Evolutionary conservation across 2,329 filamentous ascomycete genomes (phyloP).

Genomic region (Ophiostoma triangulosporum): DNA sequence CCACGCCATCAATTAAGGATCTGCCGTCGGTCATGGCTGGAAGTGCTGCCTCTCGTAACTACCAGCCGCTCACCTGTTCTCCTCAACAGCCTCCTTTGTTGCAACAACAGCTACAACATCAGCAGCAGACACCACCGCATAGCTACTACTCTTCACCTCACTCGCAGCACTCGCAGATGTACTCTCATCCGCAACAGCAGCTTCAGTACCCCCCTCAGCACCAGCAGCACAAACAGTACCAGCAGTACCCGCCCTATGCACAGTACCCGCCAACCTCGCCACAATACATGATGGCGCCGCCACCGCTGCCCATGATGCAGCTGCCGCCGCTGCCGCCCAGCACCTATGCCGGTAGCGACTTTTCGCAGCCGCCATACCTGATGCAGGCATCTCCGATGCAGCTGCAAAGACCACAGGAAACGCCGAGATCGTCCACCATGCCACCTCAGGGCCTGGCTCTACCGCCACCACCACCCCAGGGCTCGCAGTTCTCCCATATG

Average conservation of each 20-base stretch:
- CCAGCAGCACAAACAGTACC: background rate
- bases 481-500: background rate
- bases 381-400: background rate
- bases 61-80: too few species aligned
- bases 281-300: background rate
- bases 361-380: background rate
- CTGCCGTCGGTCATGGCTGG: background rate
- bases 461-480: background rate
- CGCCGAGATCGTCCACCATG: background rate
- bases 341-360: conserved; percentile 1
- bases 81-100: background rate
- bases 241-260: background rate
- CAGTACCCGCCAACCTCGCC: background rate
- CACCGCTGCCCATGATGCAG: background rate
- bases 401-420: background rate
- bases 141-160: background rate
- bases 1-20: background rate
- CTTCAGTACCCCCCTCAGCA: background rate
- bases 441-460: background rate
- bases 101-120: background rate
- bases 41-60: background rate
- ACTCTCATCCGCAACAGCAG: background rate
- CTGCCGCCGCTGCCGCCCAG: background rate
- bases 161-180: background rate
- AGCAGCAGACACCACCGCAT: background rate